Base-by-base conservation (phyloP, 129 eudicot genomes). In the Centella asiatica region DNA sequence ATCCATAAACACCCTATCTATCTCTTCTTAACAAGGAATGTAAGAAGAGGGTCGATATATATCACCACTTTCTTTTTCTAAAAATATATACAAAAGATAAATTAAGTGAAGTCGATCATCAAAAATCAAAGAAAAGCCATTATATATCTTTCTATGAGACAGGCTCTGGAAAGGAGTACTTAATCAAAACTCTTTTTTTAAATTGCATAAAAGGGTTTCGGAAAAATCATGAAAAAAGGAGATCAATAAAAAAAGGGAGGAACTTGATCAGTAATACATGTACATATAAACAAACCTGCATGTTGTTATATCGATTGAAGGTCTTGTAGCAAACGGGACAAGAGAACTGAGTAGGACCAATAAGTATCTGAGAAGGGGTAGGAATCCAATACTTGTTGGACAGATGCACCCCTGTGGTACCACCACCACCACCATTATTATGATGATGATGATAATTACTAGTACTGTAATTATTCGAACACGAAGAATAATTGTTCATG, bases 331-430 rank as follows among this genome's bases (percentile, higher is more conserved):
- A 90, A 83, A 90, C 89, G 26, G 97, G 95, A 71, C 97, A 90
- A 4, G 97, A 83, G 74, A 90, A 90, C 66, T 90, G 97, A n/a
- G 97, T 90, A 49, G 97, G 97, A 13, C 97, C 97, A 60, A 85
- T 83, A 18, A 90, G 84, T 62, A 90, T 90, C 74, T 90, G 97
- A 15, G 95, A 80, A 42, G 97, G 95, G 3, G 97, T 90, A 47
- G 97, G 97, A 59, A 90, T 90, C 97, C 97, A 90, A 55, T 90
- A 86, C 84, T 74, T 77, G 50, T 36, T 45, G 10, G 47, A 27
- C 79, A 72, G 81, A 70, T 71, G 53, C 76, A 57, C 79, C 27
- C 65, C 72, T 2, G 70, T 65, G 44, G 63, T 56, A 42, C 44
- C 29, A 58, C 37, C 57, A 13, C 65, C 47, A 34, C 54, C 31